Base-by-base conservation (phyloP, 2,329 filamentous ascomycete genomes). In the Diaporthe australafricana region DNA sequence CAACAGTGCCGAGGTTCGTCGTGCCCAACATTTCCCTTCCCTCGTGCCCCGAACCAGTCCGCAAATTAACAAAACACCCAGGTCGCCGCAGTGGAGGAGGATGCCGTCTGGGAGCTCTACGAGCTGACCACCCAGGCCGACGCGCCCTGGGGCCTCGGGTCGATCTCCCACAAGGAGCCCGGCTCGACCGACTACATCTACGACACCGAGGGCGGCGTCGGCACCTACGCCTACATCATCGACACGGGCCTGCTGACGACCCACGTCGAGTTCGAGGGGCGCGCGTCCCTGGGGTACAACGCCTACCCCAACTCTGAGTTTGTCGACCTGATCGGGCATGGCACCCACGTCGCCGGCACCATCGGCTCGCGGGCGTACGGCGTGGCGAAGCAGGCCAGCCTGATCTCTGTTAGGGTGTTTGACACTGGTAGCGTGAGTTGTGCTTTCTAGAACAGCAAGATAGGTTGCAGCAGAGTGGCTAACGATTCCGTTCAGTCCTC, bases 161-260 rank as follows among this genome's bases (percentile, higher is more conserved):
- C 75, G 47, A 71, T 80, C 72, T 80, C 79, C 11, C 76, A 77
- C 70, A 47, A 66, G n/a, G 75, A 63, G 16, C 70, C 60, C 17
- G 68, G 68, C 30, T 63, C 60, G 1, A 71, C 73, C 32, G 70
- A 72, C 42, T 79, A 78, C 62, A 56, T 75, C 47, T 80, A 78
- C 70, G 75, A 78, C 68, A 52, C 57, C 30, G 72, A 71, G 1
- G 75, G 76, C 8, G 80, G 79, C 16, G 35, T 55, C 5, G 76
- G 72, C 17, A 75, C 75, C 9, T 84, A 81, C 71, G 78, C 81
- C 53, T 87, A 86, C 74, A 74, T 87, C 32, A 79, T 87, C 69
- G 85, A 87, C 76, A 85, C 83, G 5, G 84, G 85, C 42, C 81
- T 86, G 65, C 77, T 77, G 57, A 80, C 78, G n/a, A 56, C 76